Evolutionary conservation across 306 rosid species (phyloP).

Genomic region (Vigna angularis): DNA sequence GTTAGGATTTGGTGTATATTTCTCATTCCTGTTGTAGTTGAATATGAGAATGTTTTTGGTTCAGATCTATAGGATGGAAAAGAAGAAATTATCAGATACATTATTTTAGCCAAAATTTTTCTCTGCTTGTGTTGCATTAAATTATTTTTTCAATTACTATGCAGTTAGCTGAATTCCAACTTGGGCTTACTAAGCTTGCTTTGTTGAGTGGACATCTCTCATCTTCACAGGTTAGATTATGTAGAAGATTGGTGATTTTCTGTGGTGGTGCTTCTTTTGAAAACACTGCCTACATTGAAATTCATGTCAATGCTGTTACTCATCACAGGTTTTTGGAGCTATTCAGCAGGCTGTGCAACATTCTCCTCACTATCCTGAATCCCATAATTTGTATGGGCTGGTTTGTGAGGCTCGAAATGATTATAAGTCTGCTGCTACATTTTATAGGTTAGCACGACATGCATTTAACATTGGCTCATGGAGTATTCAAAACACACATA

Average conservation of each 20-base stretch:
- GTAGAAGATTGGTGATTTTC: slow-evolving; percentile 18
- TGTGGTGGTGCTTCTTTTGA: slow-evolving; percentile 30
- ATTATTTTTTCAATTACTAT: slow-evolving; percentile 31
- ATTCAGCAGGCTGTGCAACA: slow-evolving; percentile 90
- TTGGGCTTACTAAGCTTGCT: slow-evolving; percentile 94
- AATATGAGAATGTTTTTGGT: not conserved
- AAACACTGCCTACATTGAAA: slow-evolving; percentile 18
- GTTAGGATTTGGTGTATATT: slow-evolving; percentile 33
- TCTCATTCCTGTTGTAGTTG: not conserved
- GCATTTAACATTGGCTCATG: slow-evolving; percentile 53
- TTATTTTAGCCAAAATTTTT: slow-evolving; percentile 20
- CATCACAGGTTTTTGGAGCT: slow-evolving; percentile 81
- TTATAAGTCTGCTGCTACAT: slow-evolving; percentile 74
- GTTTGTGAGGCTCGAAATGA: slow-evolving; percentile 82
- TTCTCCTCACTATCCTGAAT: slow-evolving; percentile 87
- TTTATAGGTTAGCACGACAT: slow-evolving; percentile 76
- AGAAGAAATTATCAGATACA: not conserved
- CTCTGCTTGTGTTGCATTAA: slow-evolving; percentile 10
- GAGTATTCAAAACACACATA: slow-evolving; percentile 55
- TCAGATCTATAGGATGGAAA: not conserved
- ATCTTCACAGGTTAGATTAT: slow-evolving; percentile 76
- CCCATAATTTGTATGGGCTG: slow-evolving; percentile 84
- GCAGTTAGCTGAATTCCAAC: slow-evolving; percentile 94
- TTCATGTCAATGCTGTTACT: slow-evolving; percentile 38
- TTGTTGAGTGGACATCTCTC: slow-evolving; percentile 78